phyloP scores from a whole-genome alignment of 2,329 filamentous ascomycete species.

The Hypoxylon sp. region DNA sequence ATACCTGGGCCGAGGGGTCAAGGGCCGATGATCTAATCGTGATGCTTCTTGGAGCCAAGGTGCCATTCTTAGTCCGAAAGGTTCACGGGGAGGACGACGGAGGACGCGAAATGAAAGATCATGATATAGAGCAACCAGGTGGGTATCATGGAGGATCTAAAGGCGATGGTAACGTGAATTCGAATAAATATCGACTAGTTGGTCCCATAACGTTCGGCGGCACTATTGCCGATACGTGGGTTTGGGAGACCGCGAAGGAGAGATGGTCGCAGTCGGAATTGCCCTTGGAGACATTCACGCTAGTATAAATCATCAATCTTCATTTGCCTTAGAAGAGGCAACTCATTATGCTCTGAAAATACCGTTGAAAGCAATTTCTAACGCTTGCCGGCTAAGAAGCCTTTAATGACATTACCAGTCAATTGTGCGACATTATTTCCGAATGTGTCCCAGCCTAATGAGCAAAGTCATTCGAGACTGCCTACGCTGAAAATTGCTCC shows the following conservation, averaged over 20 bases:
- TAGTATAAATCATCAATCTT: no score
- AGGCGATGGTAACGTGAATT: neutral
- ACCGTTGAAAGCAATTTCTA: no score
- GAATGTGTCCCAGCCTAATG: conserved; percentile 43
- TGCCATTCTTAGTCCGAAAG: no score
- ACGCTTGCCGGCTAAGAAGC: conserved; percentile 1
- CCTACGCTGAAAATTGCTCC: conserved; percentile 41
- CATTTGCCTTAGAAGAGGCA: no score
- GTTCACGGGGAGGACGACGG: neutral
- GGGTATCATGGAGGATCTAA: neutral
- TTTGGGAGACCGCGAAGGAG: neutral
- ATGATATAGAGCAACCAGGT: neutral
- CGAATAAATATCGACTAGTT: neutral
- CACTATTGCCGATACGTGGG: neutral
- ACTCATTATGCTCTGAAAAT: no score
- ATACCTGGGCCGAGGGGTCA: no score
- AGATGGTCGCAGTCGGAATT: no score
- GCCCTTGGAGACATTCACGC: no score
- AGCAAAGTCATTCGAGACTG: conserved; percentile 46
- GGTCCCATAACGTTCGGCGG: neutral
- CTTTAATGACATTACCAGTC: conserved; percentile 41
- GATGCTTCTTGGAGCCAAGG: no score
- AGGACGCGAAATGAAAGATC: no score
- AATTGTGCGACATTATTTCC: conserved; percentile 45
- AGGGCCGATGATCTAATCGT: no score